Evolutionary conservation across 306 rosid genomes (phyloP).

Genomic region (Lathyrus tuberosus): DNA sequence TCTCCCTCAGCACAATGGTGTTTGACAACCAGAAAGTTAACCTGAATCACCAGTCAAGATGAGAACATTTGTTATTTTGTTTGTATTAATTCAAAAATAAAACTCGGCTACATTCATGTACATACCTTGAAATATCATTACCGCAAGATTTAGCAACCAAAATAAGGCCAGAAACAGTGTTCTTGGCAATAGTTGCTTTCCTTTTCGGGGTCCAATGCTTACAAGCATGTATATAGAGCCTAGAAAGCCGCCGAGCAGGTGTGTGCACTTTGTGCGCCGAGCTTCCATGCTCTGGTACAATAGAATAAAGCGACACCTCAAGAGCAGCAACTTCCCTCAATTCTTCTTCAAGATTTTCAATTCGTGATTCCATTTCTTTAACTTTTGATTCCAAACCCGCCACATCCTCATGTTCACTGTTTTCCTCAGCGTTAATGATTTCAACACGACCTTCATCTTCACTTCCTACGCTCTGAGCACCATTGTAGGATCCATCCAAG

Average conservation of each 20-base stretch:
- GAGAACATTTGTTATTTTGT: constrained; percentile 34
- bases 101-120: constrained; percentile 5
- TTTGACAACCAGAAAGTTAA: constrained; percentile 95
- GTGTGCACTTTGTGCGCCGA: constrained; percentile 98
- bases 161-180: constrained; percentile 82
- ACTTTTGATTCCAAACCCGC: constrained; percentile 51
- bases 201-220: constrained; percentile 73
- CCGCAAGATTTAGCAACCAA: constrained; percentile 94
- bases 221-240: constrained; percentile 86
- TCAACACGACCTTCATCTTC: constrained; percentile 47
- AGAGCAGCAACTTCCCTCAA: constrained; percentile 98
- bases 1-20: constrained; percentile 78
- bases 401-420: constrained; percentile 50
- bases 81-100: not conserved
- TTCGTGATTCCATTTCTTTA: constrained; percentile 75
- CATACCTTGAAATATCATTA: constrained; percentile 89
- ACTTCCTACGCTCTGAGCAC: constrained; percentile 48
- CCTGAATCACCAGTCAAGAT: constrained; percentile 51
- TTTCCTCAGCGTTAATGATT: constrained; percentile 48
- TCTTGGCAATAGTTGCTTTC: constrained; percentile 77
- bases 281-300: constrained; percentile 95
- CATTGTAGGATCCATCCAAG: constrained; percentile 60
- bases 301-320: constrained; percentile 89
- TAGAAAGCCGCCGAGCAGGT: constrained; percentile 94
- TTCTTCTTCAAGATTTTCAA: constrained; percentile 92